phyloP scores from a whole-genome alignment of 306 rosid species.

The Cyamopsis tetragonoloba region DNA sequence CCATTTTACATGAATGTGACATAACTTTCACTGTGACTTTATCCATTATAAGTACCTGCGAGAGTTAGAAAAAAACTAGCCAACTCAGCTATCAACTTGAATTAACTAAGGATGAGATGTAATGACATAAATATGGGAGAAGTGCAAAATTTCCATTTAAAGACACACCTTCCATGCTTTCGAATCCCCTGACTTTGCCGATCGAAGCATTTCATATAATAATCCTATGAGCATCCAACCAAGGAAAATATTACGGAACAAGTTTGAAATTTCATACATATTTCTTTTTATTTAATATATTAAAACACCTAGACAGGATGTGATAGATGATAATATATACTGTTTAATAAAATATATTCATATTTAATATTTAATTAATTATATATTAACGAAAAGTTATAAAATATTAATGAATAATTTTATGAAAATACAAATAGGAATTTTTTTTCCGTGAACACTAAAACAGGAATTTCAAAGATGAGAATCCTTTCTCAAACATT shows the following conservation, averaged over 20 bases:
- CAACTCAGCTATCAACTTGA: slow-evolving; percentile 3
- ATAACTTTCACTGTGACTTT: slow-evolving; percentile 90
- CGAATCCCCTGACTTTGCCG: slow-evolving; percentile 67
- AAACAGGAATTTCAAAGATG: too few species aligned
- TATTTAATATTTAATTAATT: too few species aligned
- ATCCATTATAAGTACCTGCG: slow-evolving; percentile 91
- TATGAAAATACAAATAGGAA: too few species aligned
- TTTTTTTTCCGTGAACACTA: too few species aligned
- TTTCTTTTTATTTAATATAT: too few species aligned
- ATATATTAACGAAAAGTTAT: too few species aligned
- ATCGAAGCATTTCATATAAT: slow-evolving; percentile 82
- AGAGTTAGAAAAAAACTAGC: neutral
- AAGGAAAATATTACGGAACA: slow-evolving; percentile 3
- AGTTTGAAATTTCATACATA: too few species aligned
- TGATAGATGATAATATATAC: too few species aligned
- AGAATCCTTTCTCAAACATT: too few species aligned
- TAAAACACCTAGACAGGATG: too few species aligned
- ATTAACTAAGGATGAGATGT: neutral
- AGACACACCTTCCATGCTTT: slow-evolving; percentile 85
- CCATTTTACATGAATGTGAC: slow-evolving; percentile 96
- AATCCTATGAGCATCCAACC: slow-evolving; percentile 43
- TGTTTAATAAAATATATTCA: too few species aligned
- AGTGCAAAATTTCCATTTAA: slow-evolving; percentile 5
- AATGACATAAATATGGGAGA: neutral
- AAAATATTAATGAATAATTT: too few species aligned